phyloP scores from a whole-genome alignment of 2,329 filamentous ascomycete genomes.

The Aureobasidium sp. region DNA sequence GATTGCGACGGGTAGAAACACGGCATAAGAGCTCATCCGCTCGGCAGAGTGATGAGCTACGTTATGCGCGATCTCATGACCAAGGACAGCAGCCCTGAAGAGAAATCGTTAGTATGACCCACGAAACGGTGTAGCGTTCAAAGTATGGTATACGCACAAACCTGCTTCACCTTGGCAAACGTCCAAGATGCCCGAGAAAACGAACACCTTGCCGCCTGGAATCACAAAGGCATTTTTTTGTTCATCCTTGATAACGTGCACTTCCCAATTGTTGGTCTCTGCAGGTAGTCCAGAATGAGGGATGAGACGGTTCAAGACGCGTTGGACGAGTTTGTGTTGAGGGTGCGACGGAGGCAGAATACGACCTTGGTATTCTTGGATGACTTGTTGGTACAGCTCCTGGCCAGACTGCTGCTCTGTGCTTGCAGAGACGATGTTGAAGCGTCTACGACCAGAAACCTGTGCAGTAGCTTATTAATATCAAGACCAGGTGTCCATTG shows the following conservation, averaged over 20 bases:
- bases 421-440: slow-evolving; percentile 57
- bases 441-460: slow-evolving; percentile 60
- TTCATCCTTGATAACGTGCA: slow-evolving; percentile 64
- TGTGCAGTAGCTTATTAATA: slow-evolving; percentile 16
- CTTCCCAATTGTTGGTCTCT: slow-evolving; percentile 54
- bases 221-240: slow-evolving; percentile 66
- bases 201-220: slow-evolving; percentile 70
- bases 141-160: slow-evolving; percentile 27
- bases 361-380: slow-evolving; percentile 44
- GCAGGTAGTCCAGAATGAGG: slow-evolving; percentile 53
- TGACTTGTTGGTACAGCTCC: slow-evolving; percentile 48
- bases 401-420: slow-evolving; percentile 46
- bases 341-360: slow-evolving; percentile 54
- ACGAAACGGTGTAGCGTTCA: no score
- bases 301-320: slow-evolving; percentile 58
- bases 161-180: slow-evolving; percentile 59
- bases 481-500: not conserved
- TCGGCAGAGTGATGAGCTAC: slow-evolving; percentile 61
- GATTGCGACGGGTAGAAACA: slow-evolving; percentile 28
- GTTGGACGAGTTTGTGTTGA: slow-evolving; percentile 47
- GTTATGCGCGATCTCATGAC: slow-evolving; percentile 73
- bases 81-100: slow-evolving; percentile 55
- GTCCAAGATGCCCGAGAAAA: slow-evolving; percentile 64
- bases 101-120: no score
- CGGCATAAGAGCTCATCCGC: slow-evolving; percentile 41